Evolutionary conservation across 2,329 filamentous ascomycete genomes (phyloP), one percentile per base, ranked within the genome.

Genomic region (Claviceps cyperi): DNA sequence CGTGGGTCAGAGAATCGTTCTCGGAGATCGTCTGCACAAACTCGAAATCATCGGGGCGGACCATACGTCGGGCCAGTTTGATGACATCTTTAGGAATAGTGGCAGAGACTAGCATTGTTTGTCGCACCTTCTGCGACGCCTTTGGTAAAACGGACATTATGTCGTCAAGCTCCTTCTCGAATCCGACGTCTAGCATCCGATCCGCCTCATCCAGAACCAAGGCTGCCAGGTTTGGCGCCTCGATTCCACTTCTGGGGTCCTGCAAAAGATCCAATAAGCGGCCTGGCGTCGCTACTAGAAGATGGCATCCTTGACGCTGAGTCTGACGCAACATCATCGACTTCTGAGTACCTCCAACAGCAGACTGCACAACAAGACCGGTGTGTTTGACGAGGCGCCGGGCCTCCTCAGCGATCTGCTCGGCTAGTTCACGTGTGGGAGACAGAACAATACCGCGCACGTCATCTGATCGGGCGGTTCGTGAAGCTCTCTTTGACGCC

Each of bases 161-260:
- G 1, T 77, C 64, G 47, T 73, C 66, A 47, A 91, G 75, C 50
- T 81, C 82, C 37, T 72, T 71, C 51, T 82, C 73, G 60, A 91
- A 91, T 2, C 86, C 92, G 74, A 94, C 92, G 71, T 98, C 92
- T 63, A 98, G 78, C 86, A 98, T 96, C 59, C 92, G 86, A 69
- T 98, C 92, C 60, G 92, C 92, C 74, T 98, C 92, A 59, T 98
- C 92, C 45, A 98, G 83, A 56, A 97, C 89, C 44, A 98, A 76
- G 57, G 92, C 94, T 64, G 88, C 85, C 72, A 97, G 83, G 65
- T 86, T 90, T 66, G 62, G 89, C 66, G 86, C 85, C 21, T 72
- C 70, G 39, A 94, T 77, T 22, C 78, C 76, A 51, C 74, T 78
- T 50, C 63, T 61, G 0, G 71, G 67, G 60, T 94, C 87, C 3